Conservation (phyloP, 2,329 filamentous ascomycete species). For the Nemania sp. region DNA sequence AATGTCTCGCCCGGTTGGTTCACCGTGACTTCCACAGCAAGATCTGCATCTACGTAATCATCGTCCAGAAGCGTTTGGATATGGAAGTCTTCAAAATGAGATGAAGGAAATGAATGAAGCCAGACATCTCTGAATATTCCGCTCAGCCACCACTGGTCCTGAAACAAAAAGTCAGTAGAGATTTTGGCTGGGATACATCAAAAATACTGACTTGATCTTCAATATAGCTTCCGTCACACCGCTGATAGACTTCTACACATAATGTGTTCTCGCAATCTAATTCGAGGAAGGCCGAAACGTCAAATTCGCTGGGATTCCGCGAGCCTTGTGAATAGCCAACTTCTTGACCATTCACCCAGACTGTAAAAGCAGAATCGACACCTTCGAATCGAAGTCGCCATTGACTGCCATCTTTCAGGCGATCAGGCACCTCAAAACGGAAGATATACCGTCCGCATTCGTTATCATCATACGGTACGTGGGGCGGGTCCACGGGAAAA, state of each 20-base stretch:
- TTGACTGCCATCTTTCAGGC: conserved; percentile 52
- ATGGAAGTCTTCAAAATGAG: conserved; percentile 58
- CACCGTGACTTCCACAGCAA: conserved; percentile 52
- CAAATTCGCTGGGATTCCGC: conserved; percentile 73
- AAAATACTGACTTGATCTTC: conserved; percentile 58
- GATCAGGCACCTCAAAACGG: conserved; percentile 54
- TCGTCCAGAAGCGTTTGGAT: conserved; percentile 59
- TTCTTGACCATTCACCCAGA: conserved; percentile 69
- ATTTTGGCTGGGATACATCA: neutral
- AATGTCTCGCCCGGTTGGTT: conserved; percentile 39
- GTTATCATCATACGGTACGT: conserved; percentile 66
- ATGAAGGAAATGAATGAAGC: conserved; percentile 62
- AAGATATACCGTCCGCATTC: conserved; percentile 66
- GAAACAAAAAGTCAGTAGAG: conserved; percentile 12
- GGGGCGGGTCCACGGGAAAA: conserved; percentile 66
- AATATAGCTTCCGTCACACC: conserved; percentile 71
- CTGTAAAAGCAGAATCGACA: conserved; percentile 71
- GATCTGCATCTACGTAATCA: conserved; percentile 55
- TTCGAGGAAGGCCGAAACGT: conserved; percentile 60
- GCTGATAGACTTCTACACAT: conserved; percentile 71
- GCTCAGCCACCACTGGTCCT: conserved; percentile 70
- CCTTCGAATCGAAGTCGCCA: conserved; percentile 74
- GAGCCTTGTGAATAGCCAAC: conserved; percentile 75
- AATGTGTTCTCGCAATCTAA: conserved; percentile 55
- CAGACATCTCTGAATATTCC: conserved; percentile 72